phyloP scores from a whole-genome alignment of 306 rosid species.

The Prunus armeniaca region DNA sequence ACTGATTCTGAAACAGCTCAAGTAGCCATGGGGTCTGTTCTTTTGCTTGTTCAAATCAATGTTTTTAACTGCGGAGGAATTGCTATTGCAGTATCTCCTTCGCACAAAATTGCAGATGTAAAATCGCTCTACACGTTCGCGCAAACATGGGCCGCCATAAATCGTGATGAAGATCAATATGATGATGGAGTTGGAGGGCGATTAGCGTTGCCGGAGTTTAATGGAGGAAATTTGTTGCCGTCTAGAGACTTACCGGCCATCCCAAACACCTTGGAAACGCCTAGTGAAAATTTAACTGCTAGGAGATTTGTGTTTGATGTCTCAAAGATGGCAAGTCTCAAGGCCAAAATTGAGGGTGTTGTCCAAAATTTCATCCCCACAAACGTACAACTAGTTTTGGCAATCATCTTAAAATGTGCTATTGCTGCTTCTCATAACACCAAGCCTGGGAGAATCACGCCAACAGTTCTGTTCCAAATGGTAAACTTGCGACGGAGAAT shows the following conservation, averaged over 20 bases:
- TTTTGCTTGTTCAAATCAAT: neutral
- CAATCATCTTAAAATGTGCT: neutral
- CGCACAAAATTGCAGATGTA: slow-evolving; percentile 2
- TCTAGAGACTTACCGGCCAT: neutral
- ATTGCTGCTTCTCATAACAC: neutral
- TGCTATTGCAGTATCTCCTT: neutral
- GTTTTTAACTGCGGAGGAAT: slow-evolving; percentile 4
- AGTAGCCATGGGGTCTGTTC: neutral
- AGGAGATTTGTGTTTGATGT: slow-evolving; percentile 17
- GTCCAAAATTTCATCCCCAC: neutral
- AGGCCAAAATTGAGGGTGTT: neutral
- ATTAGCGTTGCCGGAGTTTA: neutral
- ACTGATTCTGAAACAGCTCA: neutral
- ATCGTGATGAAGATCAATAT: neutral
- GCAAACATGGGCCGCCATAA: neutral
- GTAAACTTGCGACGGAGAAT: neutral
- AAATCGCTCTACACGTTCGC: neutral
- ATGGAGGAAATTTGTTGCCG: slow-evolving; percentile 4
- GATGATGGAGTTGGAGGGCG: neutral
- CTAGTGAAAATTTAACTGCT: neutral
- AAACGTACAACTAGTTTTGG: neutral
- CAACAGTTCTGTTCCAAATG: neutral
- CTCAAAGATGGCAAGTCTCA: slow-evolving; percentile 6
- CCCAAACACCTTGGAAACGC: neutral
- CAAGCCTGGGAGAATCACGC: neutral